A percentile compares a stretch with the other conserved stretches of the same genome.
Evolutionary conservation across 2,329 filamentous ascomycete genomes (phyloP).

Genomic region (Aureobasidium namibiae): DNA sequence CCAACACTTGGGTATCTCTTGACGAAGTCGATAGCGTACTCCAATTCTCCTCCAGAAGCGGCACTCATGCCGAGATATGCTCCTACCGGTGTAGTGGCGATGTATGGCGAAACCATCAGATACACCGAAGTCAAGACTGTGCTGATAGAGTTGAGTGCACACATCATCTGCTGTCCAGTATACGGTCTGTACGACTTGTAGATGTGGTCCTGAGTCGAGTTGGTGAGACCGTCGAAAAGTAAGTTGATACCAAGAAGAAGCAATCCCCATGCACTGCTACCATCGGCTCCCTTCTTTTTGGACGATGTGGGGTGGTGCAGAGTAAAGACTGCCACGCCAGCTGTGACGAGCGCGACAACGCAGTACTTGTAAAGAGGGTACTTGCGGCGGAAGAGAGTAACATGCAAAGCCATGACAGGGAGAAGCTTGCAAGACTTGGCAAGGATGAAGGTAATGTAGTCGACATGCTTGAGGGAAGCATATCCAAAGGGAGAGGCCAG

Average conservation of each 20-base stretch:
- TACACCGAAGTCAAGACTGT: slow-evolving; percentile 70
- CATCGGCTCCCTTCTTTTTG: slow-evolving; percentile 33
- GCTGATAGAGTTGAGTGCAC: slow-evolving; percentile 84
- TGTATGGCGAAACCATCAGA: slow-evolving; percentile 67
- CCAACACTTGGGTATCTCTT: slow-evolving; percentile 70
- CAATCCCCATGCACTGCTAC: slow-evolving; percentile 68
- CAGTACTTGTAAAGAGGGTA: slow-evolving; percentile 97
- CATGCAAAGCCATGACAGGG: slow-evolving; percentile 96
- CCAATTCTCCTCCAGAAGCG: slow-evolving; percentile 58
- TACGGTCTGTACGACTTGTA: slow-evolving; percentile 71
- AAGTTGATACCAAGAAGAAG: slow-evolving; percentile 81
- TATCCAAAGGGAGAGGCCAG: slow-evolving; percentile 95
- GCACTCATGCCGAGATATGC: slow-evolving; percentile 33
- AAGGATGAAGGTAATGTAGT: slow-evolving; percentile 96
- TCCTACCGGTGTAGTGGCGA: slow-evolving; percentile 53
- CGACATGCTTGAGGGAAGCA: slow-evolving; percentile 82
- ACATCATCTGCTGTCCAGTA: slow-evolving; percentile 98
- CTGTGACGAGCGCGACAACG: slow-evolving; percentile 83
- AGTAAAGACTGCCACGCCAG: slow-evolving; percentile 90
- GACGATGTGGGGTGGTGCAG: slow-evolving; percentile 64
- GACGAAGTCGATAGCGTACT: slow-evolving; percentile 73
- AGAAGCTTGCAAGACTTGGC: slow-evolving; percentile 97
- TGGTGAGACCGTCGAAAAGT: slow-evolving; percentile 91
- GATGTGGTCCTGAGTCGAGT: slow-evolving; percentile 93
- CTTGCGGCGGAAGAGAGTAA: slow-evolving; percentile 78